phyloP scores from a whole-genome alignment of 495 filamentous ascomycete genomes.

The Neohortaea acidophila region DNA sequence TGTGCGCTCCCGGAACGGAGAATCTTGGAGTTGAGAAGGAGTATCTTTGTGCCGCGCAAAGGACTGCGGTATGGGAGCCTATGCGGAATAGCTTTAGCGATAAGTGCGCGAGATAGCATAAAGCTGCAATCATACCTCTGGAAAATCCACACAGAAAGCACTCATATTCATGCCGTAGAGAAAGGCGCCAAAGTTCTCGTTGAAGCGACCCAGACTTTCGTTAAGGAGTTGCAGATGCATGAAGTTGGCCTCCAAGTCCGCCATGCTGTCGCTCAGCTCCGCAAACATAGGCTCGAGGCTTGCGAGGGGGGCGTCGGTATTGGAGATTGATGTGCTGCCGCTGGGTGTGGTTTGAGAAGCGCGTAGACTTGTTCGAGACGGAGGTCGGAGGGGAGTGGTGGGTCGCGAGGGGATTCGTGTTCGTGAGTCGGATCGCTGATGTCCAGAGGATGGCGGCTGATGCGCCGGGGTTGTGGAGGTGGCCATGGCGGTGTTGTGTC shows the following conservation, averaged over 20 bases:
- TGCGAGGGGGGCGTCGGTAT: conserved; percentile 56
- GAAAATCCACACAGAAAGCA: conserved; percentile 96
- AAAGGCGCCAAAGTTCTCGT: conserved; percentile 90
- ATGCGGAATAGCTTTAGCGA: background rate
- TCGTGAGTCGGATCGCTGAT: conserved; percentile 20
- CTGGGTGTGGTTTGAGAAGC: conserved; percentile 31
- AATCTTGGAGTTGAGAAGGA: conserved; percentile 6
- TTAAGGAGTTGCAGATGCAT: conserved; percentile 96
- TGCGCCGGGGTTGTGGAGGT: conserved; percentile 4
- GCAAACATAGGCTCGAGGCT: conserved; percentile 76
- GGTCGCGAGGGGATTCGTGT: conserved; percentile 64
- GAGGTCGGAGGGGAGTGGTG: conserved; percentile 81
- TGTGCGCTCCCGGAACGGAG: conserved; percentile 7
- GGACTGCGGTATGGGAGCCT: conserved; percentile 55
- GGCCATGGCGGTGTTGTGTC: conserved; percentile 7
- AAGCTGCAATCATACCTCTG: conserved; percentile 48
- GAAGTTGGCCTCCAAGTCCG: conserved; percentile 90
- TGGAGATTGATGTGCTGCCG: conserved; percentile 25
- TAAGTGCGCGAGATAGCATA: background rate
- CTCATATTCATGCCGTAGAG: conserved; percentile 97
- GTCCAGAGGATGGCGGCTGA: conserved; percentile 6
- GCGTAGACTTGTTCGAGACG: conserved; percentile 75
- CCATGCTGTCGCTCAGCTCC: conserved; percentile 86
- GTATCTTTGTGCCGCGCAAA: conserved; percentile 36
- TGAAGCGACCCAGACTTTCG: conserved; percentile 84